Base-by-base conservation (phyloP, 306 rosid genomes). In the Cyamopsis tetragonoloba region DNA sequence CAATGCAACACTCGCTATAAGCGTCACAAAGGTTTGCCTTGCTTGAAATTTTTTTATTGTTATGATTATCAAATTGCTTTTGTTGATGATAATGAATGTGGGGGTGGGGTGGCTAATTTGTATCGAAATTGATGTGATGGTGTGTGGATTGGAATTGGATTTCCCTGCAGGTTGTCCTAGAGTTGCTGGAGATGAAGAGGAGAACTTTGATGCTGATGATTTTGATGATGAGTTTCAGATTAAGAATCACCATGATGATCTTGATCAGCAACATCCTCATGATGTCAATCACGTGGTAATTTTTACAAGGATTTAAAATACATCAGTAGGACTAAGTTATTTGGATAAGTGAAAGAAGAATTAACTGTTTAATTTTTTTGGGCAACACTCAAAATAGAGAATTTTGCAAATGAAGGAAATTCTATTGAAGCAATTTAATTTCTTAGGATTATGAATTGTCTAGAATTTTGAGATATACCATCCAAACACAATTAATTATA, bases 1-100 rank as follows among this genome's bases (percentile, higher is more conserved):
- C 97, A 95, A 65, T 90, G 99, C 81, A 95, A 82, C 74, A 80
- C 86, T 31, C 96, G 90, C 70, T 90, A 95, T 47, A 90, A 83
- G 83, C 99, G 95, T 44, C 97, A 86, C 7, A 90, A 81, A 79
- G 96, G 97, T 89, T 34, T 19, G 73, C 24, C 14, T 50, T 7
- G 18, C 3, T 9, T 15, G 35, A 38, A 31, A 8, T n/a, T 35
- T 7, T 1, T 39, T 18, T 24, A 43, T 73, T 10, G 5, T 30
- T 26, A n/a, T 11, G 22, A 34, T 7, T 17, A 24, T 17, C 1
- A 11, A 57, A 11, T 41, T 67, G 4, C 0, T 24, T 62, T 23
- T 69, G 42, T 41, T 27, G 30, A 43, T 13, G 42, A 55, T 47
- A 39, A 28, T n/a, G 27, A 34, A n/a, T 49, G 49, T 66, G 13